Evolutionary conservation across 805 yeast genomes (phyloP).

Genomic region (Yamadazyma olivae): DNA sequence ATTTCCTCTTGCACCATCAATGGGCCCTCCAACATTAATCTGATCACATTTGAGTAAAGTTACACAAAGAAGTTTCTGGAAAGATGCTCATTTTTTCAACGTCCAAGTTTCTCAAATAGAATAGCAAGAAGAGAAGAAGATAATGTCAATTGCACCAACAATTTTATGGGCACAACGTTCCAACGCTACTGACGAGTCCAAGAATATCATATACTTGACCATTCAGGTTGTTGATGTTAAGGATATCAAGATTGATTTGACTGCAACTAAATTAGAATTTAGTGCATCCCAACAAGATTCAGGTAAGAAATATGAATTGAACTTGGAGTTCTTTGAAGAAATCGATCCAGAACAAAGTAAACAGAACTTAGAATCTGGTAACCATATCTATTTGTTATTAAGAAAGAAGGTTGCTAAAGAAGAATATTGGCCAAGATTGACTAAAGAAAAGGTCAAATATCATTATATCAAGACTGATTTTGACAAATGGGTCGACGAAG

Average conservation of each 20-base stretch:
- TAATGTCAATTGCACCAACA: slow-evolving; percentile 31
- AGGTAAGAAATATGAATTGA: slow-evolving; percentile 54
- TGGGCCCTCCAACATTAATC: no score
- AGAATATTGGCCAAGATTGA: slow-evolving; percentile 95
- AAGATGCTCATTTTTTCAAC: no score
- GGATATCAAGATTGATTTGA: slow-evolving; percentile 59
- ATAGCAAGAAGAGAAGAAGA: no score
- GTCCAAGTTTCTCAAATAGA: no score
- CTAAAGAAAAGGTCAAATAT: slow-evolving; percentile 77
- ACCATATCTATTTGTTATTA: slow-evolving; percentile 60
- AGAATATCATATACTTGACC: slow-evolving; percentile 74
- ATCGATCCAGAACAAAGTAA: slow-evolving; percentile 67
- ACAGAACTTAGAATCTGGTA: slow-evolving; percentile 52
- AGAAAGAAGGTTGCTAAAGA: slow-evolving; percentile 64
- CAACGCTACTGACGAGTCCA: slow-evolving; percentile 61
- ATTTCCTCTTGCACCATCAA: no score
- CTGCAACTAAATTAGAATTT: slow-evolving; percentile 52
- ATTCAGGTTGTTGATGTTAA: slow-evolving; percentile 69
- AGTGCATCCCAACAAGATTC: slow-evolving; percentile 37
- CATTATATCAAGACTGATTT: slow-evolving; percentile 90
- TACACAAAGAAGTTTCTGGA: no score
- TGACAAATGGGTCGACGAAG: slow-evolving; percentile 98
- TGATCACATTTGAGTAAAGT: no score
- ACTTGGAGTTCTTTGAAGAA: slow-evolving; percentile 72
- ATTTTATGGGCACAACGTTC: slow-evolving; percentile 98